Evolutionary conservation across 192 early-diverging fungal genomes (phyloP).

Genomic region (Entomortierella parvispora): DNA sequence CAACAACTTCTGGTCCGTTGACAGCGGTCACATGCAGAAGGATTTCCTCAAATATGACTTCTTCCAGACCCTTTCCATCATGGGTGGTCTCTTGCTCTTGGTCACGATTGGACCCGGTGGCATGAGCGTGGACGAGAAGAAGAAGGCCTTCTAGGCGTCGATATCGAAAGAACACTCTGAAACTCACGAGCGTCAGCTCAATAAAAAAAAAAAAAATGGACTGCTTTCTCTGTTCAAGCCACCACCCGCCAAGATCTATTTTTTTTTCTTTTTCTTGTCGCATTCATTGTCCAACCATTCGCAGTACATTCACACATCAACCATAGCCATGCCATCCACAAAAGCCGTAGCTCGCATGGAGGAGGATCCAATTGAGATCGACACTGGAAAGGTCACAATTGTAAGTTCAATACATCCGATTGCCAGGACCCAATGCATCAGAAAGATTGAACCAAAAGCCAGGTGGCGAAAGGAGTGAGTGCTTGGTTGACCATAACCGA

Average conservation of each 20-base stretch:
- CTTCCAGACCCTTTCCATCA: conserved; percentile 96
- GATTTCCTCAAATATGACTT: conserved; percentile 99
- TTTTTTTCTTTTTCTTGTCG: conserved; percentile 8
- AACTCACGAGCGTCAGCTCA: background rate
- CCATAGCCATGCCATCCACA: conserved; percentile 13
- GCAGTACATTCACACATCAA: conserved; percentile 6
- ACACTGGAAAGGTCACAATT: conserved; percentile 58
- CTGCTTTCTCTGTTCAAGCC: background rate
- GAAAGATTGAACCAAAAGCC: too few species aligned
- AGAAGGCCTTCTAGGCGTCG: conserved; percentile 84
- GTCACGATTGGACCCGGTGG: conserved; percentile 93
- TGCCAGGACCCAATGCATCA: background rate
- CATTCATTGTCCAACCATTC: background rate
- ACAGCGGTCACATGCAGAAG: conserved; percentile 80
- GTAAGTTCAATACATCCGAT: conserved; percentile 34
- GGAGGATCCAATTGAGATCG: conserved; percentile 39
- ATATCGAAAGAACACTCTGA: background rate
- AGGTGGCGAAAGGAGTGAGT: background rate
- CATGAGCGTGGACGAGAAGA: conserved; percentile 96
- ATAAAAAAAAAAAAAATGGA: background rate
- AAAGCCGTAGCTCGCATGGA: conserved; percentile 31
- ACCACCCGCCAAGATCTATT: background rate
- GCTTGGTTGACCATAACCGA: too few species aligned
- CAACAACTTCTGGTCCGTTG: conserved; percentile 97
- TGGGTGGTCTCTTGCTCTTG: conserved; percentile 94